These are phyloP conservation scores for Solanum virginianum DNA, from an alignment of 257 asterid genomes.

Conservation along the genomic window DNA sequence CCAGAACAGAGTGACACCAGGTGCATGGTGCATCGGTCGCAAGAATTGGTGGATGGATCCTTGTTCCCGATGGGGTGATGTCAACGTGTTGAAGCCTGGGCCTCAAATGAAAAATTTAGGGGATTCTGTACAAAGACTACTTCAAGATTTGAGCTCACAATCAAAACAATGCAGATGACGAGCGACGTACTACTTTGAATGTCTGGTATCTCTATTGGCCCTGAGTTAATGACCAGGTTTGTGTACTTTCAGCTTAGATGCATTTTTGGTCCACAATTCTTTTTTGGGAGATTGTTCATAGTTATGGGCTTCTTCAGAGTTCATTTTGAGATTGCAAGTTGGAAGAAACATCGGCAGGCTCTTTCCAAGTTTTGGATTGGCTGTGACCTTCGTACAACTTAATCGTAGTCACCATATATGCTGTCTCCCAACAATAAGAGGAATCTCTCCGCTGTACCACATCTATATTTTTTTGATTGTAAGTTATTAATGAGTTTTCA, in stretches of 20 bases:
- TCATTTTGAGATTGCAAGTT: slow-evolving; percentile 12
- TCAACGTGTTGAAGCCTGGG: slow-evolving; percentile 63
- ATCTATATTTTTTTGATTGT: not conserved
- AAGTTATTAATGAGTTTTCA: not conserved
- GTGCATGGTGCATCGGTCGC: slow-evolving; percentile 85
- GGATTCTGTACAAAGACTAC: slow-evolving; percentile 35
- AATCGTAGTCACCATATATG: not conserved
- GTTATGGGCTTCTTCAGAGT: slow-evolving; percentile 9
- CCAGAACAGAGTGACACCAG: slow-evolving; percentile 63
- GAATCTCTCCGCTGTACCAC: slow-evolving; percentile 1
- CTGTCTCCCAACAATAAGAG: slow-evolving; percentile 2
- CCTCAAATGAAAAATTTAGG: slow-evolving; percentile 39
- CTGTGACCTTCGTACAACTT: not conserved
- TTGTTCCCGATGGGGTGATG: slow-evolving; percentile 82
- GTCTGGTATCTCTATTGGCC: not conserved
- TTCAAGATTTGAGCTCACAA: slow-evolving; percentile 33
- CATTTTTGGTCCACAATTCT: slow-evolving; percentile 24
- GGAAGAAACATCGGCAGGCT: slow-evolving; percentile 9
- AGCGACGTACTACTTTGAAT: not conserved
- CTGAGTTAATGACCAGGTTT: not conserved
- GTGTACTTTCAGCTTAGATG: not conserved
- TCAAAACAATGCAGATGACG: slow-evolving; percentile 53
- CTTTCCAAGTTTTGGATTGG: slow-evolving; percentile 7
- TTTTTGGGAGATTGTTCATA: slow-evolving; percentile 22
- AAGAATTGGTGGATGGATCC: slow-evolving; percentile 68